Base-by-base conservation (phyloP, 768 basidiomycete genomes). In the Clitopilus passeckerianus region DNA sequence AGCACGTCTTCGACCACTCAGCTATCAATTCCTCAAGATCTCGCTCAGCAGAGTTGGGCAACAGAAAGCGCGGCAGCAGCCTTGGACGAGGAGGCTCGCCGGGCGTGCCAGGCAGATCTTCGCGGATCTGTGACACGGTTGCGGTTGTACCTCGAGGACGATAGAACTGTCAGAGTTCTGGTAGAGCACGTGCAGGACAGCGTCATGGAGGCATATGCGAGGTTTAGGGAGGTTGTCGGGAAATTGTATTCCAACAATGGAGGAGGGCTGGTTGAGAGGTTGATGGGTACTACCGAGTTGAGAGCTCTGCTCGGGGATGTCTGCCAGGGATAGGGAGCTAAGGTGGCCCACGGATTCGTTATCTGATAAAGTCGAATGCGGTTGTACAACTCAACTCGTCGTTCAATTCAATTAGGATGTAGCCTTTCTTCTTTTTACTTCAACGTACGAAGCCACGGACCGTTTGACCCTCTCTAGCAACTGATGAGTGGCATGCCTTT, bases 121-220 rank as follows among this genome's bases (percentile, higher is more conserved):
- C 80, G 80, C 30, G 74, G 79, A 2, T 75, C 71, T n/a, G 79
- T 89, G 16, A 77, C 71, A 10, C 80, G 86, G 57, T 72, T 97
- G 68, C 77, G 81, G 66, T 65, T 92, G 59, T 98, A 95, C 70
- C 79, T 99, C 7, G 86, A 88, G 65, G 90, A 95, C 65, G 83
- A 85, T 59, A 77, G 86, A 59, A 93, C 93, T 5, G 90, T 90
- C 33, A 77, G 77, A 1, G 88, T 98, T 7, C 75, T 98, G 57
- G 72, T 97, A 27, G 81, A 82, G 30, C 93, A 95, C 63, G 79
- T 91, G 23, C 78, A 86, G 70, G 90, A 89, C 50, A 83, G 86
- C 33, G 80, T 97, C 16, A 80, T 86, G 62, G 86, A 90, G 56
- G 83, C 82, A 34, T 97, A 95, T 72, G 78, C 80, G 65, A 78